These are phyloP conservation scores for Sclerotinia sclerotiorum DNA, from an alignment of 2,329 filamentous ascomycete genomes.

Conservation along the genomic window DNA sequence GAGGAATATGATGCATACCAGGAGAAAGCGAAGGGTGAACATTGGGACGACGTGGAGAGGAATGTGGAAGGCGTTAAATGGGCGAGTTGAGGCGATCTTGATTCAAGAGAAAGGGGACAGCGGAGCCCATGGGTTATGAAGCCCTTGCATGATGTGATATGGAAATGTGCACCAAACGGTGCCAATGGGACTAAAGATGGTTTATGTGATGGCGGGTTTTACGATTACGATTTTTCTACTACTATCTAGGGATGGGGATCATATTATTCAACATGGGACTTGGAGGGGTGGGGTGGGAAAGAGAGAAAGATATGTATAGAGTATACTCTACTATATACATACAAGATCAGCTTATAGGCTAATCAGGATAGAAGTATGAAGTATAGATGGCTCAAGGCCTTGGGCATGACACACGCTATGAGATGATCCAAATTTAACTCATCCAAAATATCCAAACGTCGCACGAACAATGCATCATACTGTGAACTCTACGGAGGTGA, in stretches of 20 bases:
- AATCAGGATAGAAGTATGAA: not conserved
- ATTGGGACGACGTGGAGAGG: slow-evolving; percentile 21
- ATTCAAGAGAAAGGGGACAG: not conserved
- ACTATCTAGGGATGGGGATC: not conserved
- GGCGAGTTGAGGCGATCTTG: not conserved
- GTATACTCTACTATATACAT: not conserved
- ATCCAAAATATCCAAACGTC: not conserved
- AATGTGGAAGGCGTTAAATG: slow-evolving; percentile 18
- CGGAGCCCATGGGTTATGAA: not conserved
- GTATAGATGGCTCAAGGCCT: no score
- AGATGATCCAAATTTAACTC: not conserved
- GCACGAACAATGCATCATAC: not conserved
- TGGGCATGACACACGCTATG: not conserved
- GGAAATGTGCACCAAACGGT: no score
- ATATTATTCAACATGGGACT: not conserved
- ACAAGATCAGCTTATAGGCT: not conserved
- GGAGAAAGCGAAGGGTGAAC: slow-evolving; percentile 23
- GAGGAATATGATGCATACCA: slow-evolving; percentile 30
- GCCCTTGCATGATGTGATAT: not conserved
- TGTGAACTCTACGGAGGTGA: not conserved
- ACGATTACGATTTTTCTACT: slow-evolving; percentile 2
- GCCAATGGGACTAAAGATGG: not conserved
- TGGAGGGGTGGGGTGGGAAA: not conserved
- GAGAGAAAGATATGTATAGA: not conserved
- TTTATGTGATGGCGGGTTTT: not conserved